A percentile compares a stretch with the other conserved stretches of the same genome.
Conservation (phyloP, 202 grass and related monocot species). For the Eragrostis tef region DNA sequence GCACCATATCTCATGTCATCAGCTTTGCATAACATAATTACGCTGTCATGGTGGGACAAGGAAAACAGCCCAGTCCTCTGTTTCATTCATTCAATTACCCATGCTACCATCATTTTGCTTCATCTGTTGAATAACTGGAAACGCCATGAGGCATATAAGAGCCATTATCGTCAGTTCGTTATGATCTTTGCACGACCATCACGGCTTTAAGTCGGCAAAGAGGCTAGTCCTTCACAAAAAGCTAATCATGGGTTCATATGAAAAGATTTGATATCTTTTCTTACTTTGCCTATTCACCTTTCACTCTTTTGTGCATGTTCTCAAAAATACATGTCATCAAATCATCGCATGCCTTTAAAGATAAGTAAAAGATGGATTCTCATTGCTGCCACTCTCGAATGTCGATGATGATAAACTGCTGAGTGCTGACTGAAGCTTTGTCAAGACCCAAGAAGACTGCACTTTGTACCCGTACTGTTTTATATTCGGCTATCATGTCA, state of each 20-base stretch:
- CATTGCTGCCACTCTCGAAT: slow-evolving; percentile 59
- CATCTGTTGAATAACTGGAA: slow-evolving; percentile 38
- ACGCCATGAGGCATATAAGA: slow-evolving; percentile 30
- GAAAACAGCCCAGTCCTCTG: slow-evolving; percentile 39
- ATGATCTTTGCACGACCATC: slow-evolving; percentile 46
- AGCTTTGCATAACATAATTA: slow-evolving; percentile 33
- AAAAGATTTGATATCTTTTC: slow-evolving; percentile 60
- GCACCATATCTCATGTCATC: slow-evolving; percentile 31
- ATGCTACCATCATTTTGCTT: slow-evolving; percentile 48
- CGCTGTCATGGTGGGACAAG: slow-evolving; percentile 42
- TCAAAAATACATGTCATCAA: slow-evolving; percentile 48
- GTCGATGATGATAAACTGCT: slow-evolving; percentile 53
- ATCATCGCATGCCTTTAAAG: slow-evolving; percentile 64
- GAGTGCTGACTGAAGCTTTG: slow-evolving; percentile 61
- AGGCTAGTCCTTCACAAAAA: slow-evolving; percentile 52
- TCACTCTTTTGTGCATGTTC: slow-evolving; percentile 57
- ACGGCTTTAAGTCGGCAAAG: slow-evolving; percentile 51
- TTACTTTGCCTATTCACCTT: slow-evolving; percentile 55
- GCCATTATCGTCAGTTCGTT: slow-evolving; percentile 33
- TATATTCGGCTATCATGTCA: slow-evolving; percentile 46
- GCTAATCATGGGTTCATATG: slow-evolving; percentile 45
- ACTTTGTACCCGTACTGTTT: slow-evolving; percentile 39
- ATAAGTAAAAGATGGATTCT: slow-evolving; percentile 65
- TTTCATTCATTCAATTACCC: slow-evolving; percentile 51
- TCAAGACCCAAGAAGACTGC: slow-evolving; percentile 50